Conservation (phyloP, 306 rosid genomes). For the Rosa multiflora region DNA sequence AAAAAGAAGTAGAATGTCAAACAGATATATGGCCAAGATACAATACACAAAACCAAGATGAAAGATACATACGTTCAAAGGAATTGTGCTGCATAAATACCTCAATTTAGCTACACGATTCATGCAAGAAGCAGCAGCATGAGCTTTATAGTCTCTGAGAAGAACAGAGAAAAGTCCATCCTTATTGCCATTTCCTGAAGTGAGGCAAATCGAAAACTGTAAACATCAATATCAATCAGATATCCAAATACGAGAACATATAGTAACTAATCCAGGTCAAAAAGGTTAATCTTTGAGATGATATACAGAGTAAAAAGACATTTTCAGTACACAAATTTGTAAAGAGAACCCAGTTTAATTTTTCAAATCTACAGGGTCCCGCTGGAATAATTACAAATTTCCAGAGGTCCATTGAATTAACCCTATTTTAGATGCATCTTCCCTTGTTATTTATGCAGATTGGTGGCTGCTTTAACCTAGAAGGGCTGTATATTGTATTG, state of each 20-base stretch:
- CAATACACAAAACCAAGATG: constrained; percentile 25
- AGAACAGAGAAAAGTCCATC: constrained; percentile 91
- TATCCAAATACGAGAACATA: background rate
- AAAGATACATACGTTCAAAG: background rate
- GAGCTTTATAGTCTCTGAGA: constrained; percentile 83
- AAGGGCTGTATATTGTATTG: background rate
- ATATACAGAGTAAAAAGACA: background rate
- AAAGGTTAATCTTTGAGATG: background rate
- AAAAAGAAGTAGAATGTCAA: background rate
- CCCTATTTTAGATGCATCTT: background rate
- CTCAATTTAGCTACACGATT: constrained; percentile 94
- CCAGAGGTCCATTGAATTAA: background rate
- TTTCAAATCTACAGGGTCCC: constrained; percentile 1
- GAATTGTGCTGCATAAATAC: constrained; percentile 33
- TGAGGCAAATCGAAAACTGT: constrained; percentile 9
- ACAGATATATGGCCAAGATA: background rate
- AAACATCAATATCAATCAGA: background rate
- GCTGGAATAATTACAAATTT: background rate
- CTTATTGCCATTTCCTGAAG: constrained; percentile 88
- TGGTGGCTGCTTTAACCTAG: background rate
- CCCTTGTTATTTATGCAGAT: background rate
- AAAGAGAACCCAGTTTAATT: background rate
- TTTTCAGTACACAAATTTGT: background rate
- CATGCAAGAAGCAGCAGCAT: constrained; percentile 96
- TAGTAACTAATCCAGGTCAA: background rate